Evolutionary conservation across 306 rosid species (phyloP), one percentile per base, ranked within the genome.

Genomic region (Crataegus laevigata): DNA sequence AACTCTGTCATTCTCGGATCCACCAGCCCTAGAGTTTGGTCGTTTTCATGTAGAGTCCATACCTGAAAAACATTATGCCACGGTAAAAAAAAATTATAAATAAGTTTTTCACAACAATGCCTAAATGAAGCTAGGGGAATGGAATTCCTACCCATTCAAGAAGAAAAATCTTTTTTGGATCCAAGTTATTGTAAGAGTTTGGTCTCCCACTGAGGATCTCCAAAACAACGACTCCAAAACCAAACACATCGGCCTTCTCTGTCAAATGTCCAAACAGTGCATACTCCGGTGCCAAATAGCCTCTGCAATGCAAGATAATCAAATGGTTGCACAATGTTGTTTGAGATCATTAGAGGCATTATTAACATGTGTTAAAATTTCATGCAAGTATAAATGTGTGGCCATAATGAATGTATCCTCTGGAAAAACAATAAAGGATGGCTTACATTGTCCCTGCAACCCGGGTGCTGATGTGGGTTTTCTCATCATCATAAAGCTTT

Each of bases 381-480:
- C 50, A 43, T 43, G 5, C 15, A 43, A 43, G 50, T 43, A 43
- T 3, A 43, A 43, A 11, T 11, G 50, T 43, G 50, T 43, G 50
- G 50, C 50, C 3, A 12, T 43, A 11, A 26, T 26, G 28, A 3
- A 12, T 43, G 15, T 43, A 12, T 3, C 50, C 17, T 12, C 0
- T 3, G 50, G 50, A 43, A 43, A 43, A 43, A 42, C 47, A 59
- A 24, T 30, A 51, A 36, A 11, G 32, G 30, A 1, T 19, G 28
- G 58, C 74, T 66, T 79, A 83, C 86, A 79, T 75, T 66, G 86
- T 83, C 4, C 86, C 86, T 17, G 83, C 83, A 26, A 83, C 76
- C 36, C 75, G 25, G 17, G 86, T 83, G 76, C 83, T 83, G 3
- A 83, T 75, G 36, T 83, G 86, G 45, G 86, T 83, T 64, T 69